Percentiles rank a stretch among this genome's conserved stretches.
Conservation (phyloP, 2,329 filamentous ascomycete species). For the Sporothrix curviconia region DNA sequence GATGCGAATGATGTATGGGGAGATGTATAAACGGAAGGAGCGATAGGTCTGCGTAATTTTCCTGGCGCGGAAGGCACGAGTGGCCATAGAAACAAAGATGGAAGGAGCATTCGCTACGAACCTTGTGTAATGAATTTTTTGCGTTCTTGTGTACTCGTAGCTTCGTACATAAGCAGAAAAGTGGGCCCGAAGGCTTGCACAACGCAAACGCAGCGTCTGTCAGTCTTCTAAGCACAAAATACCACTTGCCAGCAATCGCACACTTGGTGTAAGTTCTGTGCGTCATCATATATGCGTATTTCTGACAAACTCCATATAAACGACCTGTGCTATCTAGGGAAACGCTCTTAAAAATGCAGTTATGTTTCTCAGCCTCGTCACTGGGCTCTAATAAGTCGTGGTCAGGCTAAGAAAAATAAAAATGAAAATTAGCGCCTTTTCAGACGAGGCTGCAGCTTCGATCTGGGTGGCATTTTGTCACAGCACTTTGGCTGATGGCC, state of each 20-base stretch:
- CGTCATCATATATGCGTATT: no score
- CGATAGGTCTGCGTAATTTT: neutral
- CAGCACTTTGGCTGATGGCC: no score
- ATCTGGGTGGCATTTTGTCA: neutral
- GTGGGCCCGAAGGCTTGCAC: neutral
- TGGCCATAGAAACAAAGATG: neutral
- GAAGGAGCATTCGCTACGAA: slow-evolving; percentile 1
- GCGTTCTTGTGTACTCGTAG: neutral
- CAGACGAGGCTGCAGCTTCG: neutral
- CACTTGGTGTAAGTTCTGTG: no score
- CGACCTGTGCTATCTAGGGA: neutral
- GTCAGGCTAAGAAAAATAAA: neutral
- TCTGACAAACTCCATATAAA: no score
- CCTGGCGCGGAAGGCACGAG: neutral
- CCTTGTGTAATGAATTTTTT: slow-evolving; percentile 6
- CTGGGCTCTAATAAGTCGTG: neutral
- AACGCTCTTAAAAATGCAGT: neutral
- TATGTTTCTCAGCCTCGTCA: neutral
- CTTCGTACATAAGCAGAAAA: slow-evolving; percentile 5
- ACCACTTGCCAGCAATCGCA: no score
- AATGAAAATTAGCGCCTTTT: neutral
- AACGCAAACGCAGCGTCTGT: neutral
- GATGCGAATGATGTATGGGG: neutral
- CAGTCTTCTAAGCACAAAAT: no score
- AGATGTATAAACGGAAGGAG: slow-evolving; percentile 3